Base-by-base conservation (phyloP, 179 eudicot species). In the Camellia oleifera region DNA sequence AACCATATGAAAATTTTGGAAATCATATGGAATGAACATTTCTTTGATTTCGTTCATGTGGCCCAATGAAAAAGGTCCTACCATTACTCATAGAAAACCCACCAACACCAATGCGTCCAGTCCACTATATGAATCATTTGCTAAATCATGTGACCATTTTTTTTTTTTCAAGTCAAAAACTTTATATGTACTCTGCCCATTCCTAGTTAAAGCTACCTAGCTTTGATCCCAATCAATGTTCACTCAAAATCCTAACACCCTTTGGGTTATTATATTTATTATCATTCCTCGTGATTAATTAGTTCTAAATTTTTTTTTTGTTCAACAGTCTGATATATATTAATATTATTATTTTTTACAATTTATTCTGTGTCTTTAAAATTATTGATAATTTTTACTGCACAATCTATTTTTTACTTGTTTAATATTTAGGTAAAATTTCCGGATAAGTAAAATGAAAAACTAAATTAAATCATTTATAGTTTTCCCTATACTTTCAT, bases 51-150 rank as follows among this genome's bases (percentile, higher is more conserved):
- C 17, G n/a, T 42, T 40, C 50, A 3, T 67, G 4, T 6, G 54
- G 72, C 72, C 72, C 58, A 70, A 70, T 48, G 4, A 10, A 56
- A 48, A n/a, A 46, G 74, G 74, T 23, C 54, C 56, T 69, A 69
- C 10, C 56, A 69, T 45, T 56, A 11, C 60, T 13, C 15, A 11
- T 3, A 7, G 73, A 2, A 69, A 13, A 56, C 73, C 73, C 56
- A 10, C 56, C 14, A 5, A 69, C 7, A n/a, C 11, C 7, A 2
- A 46, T 48, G 40, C n/a, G 2, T 20, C 7, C 2, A 6, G n/a
- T 0, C n/a, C n/a, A 72, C 58, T 72, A 13, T 15, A 1, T 42
- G 52, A 69, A 69, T 44, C 72, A 72, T 20, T 72, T 72, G 56
- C 61, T 5, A 20, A 70, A 70, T 10, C 54, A 42, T 14, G 48